phyloP scores from a whole-genome alignment of 768 basidiomycete genomes.

The Dioszegia aurantiaca region DNA sequence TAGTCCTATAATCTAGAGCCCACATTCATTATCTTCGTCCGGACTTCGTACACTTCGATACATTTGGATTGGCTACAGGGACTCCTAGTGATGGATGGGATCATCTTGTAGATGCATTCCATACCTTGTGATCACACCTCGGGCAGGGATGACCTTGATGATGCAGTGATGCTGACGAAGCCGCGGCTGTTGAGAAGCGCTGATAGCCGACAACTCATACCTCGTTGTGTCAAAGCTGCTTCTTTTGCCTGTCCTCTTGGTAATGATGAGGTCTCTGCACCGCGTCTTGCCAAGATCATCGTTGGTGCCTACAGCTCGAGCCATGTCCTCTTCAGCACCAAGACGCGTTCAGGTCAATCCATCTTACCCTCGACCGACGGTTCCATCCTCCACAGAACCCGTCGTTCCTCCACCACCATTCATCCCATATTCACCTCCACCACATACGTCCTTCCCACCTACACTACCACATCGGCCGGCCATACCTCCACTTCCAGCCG shows the following conservation, averaged over 20 bases:
- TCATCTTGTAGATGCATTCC: not conserved
- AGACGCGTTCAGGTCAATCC: not conserved
- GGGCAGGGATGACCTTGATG: no score
- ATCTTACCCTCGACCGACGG: slow-evolving; percentile 11
- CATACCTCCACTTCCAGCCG: slow-evolving; percentile 9
- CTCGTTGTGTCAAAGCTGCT: not conserved
- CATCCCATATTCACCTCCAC: slow-evolving; percentile 8
- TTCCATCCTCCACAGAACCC: not conserved
- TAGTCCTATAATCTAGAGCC: not conserved
- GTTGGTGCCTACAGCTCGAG: not conserved
- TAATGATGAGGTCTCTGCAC: not conserved
- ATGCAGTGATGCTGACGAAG: no score
- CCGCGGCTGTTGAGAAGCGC: no score
- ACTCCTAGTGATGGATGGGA: no score
- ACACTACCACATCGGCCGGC: slow-evolving; percentile 15
- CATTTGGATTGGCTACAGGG: no score
- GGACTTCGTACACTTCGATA: not conserved
- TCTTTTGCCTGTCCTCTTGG: not conserved
- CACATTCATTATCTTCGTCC: not conserved
- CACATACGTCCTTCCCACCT: slow-evolving; percentile 9
- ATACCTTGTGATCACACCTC: slow-evolving; percentile 1
- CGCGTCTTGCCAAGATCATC: not conserved
- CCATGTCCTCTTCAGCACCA: not conserved
- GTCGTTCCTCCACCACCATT: slow-evolving; percentile 2
- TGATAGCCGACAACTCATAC: not conserved